phyloP scores from a whole-genome alignment of 164 flowering plant species.

The Aristolochia californica region DNA sequence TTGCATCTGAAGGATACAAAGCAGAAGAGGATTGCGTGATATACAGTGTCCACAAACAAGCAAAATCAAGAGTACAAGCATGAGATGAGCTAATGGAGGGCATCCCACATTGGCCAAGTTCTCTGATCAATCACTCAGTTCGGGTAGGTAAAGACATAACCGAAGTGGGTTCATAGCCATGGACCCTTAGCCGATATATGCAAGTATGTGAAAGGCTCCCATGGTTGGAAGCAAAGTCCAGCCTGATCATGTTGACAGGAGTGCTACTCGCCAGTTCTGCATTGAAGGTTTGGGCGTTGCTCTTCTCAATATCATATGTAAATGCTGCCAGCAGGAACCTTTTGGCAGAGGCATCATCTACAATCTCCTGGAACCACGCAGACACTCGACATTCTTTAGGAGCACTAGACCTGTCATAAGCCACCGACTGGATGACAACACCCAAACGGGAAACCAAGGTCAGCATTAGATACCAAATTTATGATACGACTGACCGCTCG shows the following conservation, averaged over 20 bases:
- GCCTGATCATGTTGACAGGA: slow-evolving; percentile 50
- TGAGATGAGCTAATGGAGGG: no score
- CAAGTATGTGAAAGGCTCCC: slow-evolving; percentile 68
- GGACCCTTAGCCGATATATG: slow-evolving; percentile 92
- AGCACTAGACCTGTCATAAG: slow-evolving; percentile 84
- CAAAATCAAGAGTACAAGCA: no score
- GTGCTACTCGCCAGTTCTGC: slow-evolving; percentile 31
- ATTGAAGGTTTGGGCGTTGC: slow-evolving; percentile 71
- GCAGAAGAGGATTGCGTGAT: no score
- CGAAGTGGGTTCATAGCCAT: slow-evolving; percentile 61
- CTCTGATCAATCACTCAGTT: background rate
- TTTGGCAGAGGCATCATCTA: slow-evolving; percentile 16
- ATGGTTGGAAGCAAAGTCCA: slow-evolving; percentile 73
- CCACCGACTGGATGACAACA: slow-evolving; percentile 51
- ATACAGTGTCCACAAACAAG: no score
- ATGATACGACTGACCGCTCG: no score
- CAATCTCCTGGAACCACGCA: slow-evolving; percentile 48
- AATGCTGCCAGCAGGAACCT: slow-evolving; percentile 55
- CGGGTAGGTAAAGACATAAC: slow-evolving; percentile 17
- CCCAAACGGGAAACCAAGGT: background rate
- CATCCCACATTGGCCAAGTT: no score
- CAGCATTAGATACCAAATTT: no score
- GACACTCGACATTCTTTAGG: slow-evolving; percentile 71
- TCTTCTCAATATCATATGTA: slow-evolving; percentile 75
- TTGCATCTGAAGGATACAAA: no score